phyloP scores from a whole-genome alignment of 306 rosid genomes.

The Bauhinia variegata region DNA sequence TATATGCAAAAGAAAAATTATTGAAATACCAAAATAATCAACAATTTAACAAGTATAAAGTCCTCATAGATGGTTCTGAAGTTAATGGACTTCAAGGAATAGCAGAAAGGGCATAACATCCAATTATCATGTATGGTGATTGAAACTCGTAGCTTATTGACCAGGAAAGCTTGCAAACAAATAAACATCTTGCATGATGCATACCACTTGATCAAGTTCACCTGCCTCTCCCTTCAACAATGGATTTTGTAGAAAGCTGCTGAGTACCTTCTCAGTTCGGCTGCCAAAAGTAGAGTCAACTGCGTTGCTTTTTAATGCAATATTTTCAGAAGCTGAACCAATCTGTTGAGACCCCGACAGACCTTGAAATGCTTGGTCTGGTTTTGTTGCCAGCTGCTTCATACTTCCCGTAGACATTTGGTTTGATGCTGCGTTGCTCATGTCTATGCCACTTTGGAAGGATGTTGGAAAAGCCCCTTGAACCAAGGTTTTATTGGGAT shows the following conservation, averaged over 20 bases:
- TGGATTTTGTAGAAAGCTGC: constrained; percentile 77
- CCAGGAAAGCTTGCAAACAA: background rate
- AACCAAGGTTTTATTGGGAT: constrained; percentile 54
- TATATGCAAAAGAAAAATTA: constrained; percentile 1
- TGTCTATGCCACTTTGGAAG: constrained; percentile 55
- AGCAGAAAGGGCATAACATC: constrained; percentile 30
- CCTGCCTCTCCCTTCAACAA: constrained; percentile 66
- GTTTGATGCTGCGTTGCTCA: constrained; percentile 37
- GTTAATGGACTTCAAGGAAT: constrained; percentile 1
- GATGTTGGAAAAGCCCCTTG: constrained; percentile 62
- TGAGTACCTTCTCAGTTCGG: constrained; percentile 78
- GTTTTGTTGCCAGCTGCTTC: constrained; percentile 51
- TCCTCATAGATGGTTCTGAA: constrained; percentile 10
- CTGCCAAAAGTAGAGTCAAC: constrained; percentile 53
- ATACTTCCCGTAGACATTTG: constrained; percentile 55
- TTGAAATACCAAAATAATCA: constrained; percentile 11
- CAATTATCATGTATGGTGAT: constrained; percentile 7
- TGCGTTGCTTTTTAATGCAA: constrained; percentile 40
- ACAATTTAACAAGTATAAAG: background rate
- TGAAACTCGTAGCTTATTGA: background rate
- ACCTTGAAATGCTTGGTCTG: constrained; percentile 48
- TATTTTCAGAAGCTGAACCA: constrained; percentile 51
- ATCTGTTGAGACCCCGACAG: constrained; percentile 50
- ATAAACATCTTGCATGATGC: constrained; percentile 27
- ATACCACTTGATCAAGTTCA: constrained; percentile 57